phyloP scores from a whole-genome alignment of 495 filamentous ascomycete species.

The Penicillium longicatenatum region DNA sequence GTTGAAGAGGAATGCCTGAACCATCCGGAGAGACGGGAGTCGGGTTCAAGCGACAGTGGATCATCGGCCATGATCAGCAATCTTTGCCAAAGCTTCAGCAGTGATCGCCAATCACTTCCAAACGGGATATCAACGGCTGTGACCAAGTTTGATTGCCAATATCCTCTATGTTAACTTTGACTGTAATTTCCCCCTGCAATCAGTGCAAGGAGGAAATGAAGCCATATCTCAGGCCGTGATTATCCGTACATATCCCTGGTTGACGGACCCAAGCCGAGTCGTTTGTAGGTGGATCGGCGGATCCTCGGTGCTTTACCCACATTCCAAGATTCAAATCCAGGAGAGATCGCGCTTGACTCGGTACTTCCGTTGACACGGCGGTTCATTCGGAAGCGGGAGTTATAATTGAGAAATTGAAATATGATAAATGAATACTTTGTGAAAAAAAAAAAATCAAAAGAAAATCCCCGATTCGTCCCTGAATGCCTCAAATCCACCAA shows the following conservation, averaged over 20 bases:
- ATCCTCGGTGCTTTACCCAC: conserved; percentile 1
- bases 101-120: conserved; percentile 1
- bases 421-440: not conserved
- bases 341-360: not conserved
- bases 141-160: not conserved
- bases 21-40: conserved; percentile 8
- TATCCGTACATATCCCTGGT: not conserved
- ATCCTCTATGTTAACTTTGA: not conserved
- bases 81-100: conserved; percentile 6
- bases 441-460: not conserved
- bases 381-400: not conserved
- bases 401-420: too few relatives aligned
- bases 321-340: not conserved
- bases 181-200: conserved; percentile 4
- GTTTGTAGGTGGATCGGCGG: conserved; percentile 4
- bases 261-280: not conserved
- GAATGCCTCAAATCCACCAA: not conserved
- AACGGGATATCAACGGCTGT: conserved; percentile 1
- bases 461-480: conserved; percentile 10
- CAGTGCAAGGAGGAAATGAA: conserved; percentile 17
- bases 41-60: conserved; percentile 13
- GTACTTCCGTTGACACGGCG: not conserved
- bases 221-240: not conserved
- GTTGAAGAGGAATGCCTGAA: not conserved
- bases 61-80: conserved; percentile 15